Base-by-base conservation (phyloP, 352 stramenopile species). In the Phytophthora hibernalis region DNA sequence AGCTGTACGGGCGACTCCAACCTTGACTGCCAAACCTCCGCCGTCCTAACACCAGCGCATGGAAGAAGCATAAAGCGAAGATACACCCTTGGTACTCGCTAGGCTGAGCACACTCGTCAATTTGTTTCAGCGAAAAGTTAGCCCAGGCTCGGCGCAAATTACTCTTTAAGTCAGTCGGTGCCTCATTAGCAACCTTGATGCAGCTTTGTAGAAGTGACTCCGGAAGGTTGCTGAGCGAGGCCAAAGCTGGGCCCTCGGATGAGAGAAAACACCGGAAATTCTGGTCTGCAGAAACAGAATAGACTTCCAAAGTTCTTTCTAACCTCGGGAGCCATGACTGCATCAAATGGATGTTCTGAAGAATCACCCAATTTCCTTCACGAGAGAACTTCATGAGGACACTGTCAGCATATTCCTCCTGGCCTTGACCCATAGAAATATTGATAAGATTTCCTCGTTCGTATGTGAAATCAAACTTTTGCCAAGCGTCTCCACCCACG, bases 211-310 rank as follows among this genome's bases (percentile, higher is more conserved):
- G 68, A 9, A 96, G 63, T 21, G 83, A 93, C 33, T 95, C 87
- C 1, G 87, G 87, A 28, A 99, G 90, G 49, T 98, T 98, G 28
- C 87, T 87, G 37, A 97, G 82, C 5, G 85, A 91, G 0, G 85
- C 69, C 8, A 92, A 62, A 11, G 87, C 78, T n/a, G 95, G 93
- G 0, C 87, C 85, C 58, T 98, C 95, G 1, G 95, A 95, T 13
- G 91, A 98, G 22, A 98, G 68, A 44, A 98, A 98, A 61, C 95
- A 98, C 6, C 95, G 89, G 65, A 98, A 98, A 63, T 96, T 96
- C 28, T 88, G 77, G 63, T 98, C 95, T 4, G 90, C 90, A 1
- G 90, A 82, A 6, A 90, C 80, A 0, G 85, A 93, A 48, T 78
- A 97, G 33, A 92, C 56, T 42, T 95, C 83, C 2, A 95, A 54